Conservation (phyloP, 2,329 filamentous ascomycete genomes). For the Colletotrichum simmondsii region DNA sequence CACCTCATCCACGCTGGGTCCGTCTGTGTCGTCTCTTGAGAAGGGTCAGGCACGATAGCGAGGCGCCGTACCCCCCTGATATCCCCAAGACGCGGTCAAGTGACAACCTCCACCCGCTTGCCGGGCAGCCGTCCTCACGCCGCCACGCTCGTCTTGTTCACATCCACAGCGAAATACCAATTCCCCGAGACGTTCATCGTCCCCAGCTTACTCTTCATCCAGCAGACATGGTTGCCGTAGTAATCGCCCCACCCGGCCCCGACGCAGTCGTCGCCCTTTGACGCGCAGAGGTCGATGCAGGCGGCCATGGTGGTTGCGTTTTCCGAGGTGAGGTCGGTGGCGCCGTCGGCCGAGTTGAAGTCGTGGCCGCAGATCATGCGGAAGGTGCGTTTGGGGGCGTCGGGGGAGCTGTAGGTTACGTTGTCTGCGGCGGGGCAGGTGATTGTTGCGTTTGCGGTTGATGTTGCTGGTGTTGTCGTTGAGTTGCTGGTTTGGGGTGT, state of each 20-base stretch:
- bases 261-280: conserved; percentile 26
- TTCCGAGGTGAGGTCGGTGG: not conserved
- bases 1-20: too few species aligned
- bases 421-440: conserved; percentile 35
- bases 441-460: conserved; percentile 27
- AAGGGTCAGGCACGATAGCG: not conserved
- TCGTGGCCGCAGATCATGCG: conserved; percentile 36
- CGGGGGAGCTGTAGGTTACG: conserved; percentile 21
- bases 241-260: conserved; percentile 38
- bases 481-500: not conserved
- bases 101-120: too few species aligned
- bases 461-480: not conserved
- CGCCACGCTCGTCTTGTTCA: conserved; percentile 3
- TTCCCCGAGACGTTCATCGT: conserved; percentile 16
- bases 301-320: conserved; percentile 34
- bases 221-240: conserved; percentile 35
- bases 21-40: too few species aligned
- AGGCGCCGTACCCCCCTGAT: not conserved
- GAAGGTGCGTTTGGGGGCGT: conserved; percentile 23
- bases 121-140: not conserved
- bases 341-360: conserved; percentile 29
- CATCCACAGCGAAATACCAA: conserved; percentile 31
- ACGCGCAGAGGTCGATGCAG: conserved; percentile 40
- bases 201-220: conserved; percentile 38
- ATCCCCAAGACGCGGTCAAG: too few species aligned